A percentile compares a stretch with the other conserved stretches of the same genome.
These are phyloP conservation scores for Blastobotrys ciferrii DNA, from an alignment of 1,139 yeast species.

Conservation along the genomic window DNA sequence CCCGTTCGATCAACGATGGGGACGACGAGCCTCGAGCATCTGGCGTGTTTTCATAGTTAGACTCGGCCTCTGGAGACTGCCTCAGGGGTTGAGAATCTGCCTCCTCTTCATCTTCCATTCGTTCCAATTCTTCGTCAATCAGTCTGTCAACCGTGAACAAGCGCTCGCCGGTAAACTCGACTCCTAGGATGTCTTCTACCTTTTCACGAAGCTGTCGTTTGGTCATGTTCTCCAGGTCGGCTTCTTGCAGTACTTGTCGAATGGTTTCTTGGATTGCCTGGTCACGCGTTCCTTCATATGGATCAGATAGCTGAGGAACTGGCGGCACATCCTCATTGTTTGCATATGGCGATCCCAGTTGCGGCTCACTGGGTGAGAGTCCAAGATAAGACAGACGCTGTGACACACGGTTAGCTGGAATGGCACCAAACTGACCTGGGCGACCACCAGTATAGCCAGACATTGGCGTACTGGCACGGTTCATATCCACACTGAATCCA, in stretches of 20 bases:
- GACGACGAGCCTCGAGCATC: background rate
- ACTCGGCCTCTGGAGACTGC: background rate
- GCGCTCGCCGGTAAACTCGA: constrained; percentile 34
- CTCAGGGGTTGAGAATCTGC: background rate
- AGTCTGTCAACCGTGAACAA: constrained; percentile 34
- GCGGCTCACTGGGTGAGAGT: constrained; percentile 4
- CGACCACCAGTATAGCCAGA: constrained; percentile 8
- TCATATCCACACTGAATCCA: constrained; percentile 23
- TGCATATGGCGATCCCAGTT: background rate
- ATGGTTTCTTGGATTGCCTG: constrained; percentile 28
- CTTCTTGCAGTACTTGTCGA: constrained; percentile 33
- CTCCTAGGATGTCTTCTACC: constrained; percentile 39
- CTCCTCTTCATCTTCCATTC: constrained; percentile 28
- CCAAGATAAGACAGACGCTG: constrained; percentile 6
- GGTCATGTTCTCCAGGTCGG: constrained; percentile 40
- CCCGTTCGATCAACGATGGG: background rate
- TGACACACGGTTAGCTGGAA: constrained; percentile 8
- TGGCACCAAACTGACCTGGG: constrained; percentile 6
- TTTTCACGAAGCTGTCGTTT: constrained; percentile 38
- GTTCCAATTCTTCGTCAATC: constrained; percentile 39
- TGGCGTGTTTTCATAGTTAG: background rate
- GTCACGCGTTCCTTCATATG: constrained; percentile 26
- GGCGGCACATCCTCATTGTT: constrained; percentile 6
- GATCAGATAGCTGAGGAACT: constrained; percentile 6
- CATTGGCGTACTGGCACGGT: constrained; percentile 16